A percentile compares a stretch with the other conserved stretches of the same genome.
Evolutionary conservation across 305 asterid species (phyloP).

Genomic region (Solanum hybrid): DNA sequence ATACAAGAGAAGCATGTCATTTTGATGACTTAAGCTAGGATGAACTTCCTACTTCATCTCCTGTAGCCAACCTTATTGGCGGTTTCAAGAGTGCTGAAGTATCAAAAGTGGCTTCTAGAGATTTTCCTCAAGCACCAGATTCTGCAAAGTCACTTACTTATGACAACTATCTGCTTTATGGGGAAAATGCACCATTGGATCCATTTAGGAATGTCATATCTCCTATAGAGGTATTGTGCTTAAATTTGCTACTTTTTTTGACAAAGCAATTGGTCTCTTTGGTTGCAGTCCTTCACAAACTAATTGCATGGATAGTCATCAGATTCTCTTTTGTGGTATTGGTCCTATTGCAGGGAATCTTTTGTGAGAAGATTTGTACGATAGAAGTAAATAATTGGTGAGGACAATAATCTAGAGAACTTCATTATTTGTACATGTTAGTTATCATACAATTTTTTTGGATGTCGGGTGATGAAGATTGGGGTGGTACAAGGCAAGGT

Average conservation of each 20-base stretch:
- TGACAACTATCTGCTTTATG: conserved; percentile 10
- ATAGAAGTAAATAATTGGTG: not conserved
- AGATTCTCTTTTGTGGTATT: not conserved
- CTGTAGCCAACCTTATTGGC: no score
- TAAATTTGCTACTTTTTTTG: not conserved
- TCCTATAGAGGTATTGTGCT: conserved; percentile 41
- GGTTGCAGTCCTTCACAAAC: not conserved
- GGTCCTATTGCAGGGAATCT: not conserved
- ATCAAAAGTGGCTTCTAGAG: conserved; percentile 10
- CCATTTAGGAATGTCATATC: conserved; percentile 21
- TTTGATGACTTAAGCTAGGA: not conserved
- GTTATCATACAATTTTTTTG: not conserved
- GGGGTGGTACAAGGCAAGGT: not conserved
- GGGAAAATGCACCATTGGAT: conserved; percentile 11
- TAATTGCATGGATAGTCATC: not conserved
- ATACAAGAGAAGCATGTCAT: no score
- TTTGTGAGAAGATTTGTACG: not conserved
- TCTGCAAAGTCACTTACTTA: conserved; percentile 5
- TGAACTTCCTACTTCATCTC: conserved; percentile 11
- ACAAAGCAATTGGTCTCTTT: not conserved
- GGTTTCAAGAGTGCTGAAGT: conserved; percentile 10
- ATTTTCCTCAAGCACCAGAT: conserved; percentile 7
- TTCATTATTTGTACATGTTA: not conserved
- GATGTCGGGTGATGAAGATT: not conserved
- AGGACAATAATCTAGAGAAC: not conserved